These are phyloP conservation scores for Protostelium mycophagum DNA, from an alignment of 78 protist species.

Conservation along the genomic window DNA sequence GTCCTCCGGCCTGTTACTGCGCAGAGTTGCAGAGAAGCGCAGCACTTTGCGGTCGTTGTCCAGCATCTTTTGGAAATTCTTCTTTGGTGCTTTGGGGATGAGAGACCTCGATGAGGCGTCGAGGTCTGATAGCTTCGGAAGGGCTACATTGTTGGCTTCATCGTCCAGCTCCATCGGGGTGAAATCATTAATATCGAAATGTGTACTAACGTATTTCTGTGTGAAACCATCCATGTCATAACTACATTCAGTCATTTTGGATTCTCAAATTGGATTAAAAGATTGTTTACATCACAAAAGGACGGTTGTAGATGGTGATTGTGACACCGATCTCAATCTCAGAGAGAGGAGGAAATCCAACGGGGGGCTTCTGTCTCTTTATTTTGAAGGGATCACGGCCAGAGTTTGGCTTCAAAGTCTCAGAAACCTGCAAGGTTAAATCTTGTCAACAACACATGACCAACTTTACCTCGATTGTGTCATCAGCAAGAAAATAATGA, in stretches of 20 bases:
- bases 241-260: background rate
- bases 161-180: constrained; percentile 8
- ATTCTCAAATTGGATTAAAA: background rate
- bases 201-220: constrained; percentile 7
- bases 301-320: background rate
- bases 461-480: constrained; percentile 34
- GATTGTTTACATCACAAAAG: background rate
- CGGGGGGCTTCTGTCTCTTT: background rate
- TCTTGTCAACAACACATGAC: background rate
- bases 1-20: constrained; percentile 20
- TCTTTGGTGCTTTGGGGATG: constrained; percentile 59
- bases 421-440: constrained; percentile 3
- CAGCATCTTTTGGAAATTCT: constrained; percentile 22
- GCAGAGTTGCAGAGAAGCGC: constrained; percentile 38
- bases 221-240: constrained; percentile 42
- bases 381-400: constrained; percentile 59
- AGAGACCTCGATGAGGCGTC: constrained; percentile 18
- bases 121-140: background rate
- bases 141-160: background rate
- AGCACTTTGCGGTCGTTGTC: constrained; percentile 16
- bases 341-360: background rate
- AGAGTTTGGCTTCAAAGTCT: constrained; percentile 27
- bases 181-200: constrained; percentile 7
- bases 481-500: constrained; percentile 76
- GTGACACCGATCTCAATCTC: background rate